Conservation (phyloP, 2,329 filamentous ascomycete genomes). For the Decorospora gaudefroyi region DNA sequence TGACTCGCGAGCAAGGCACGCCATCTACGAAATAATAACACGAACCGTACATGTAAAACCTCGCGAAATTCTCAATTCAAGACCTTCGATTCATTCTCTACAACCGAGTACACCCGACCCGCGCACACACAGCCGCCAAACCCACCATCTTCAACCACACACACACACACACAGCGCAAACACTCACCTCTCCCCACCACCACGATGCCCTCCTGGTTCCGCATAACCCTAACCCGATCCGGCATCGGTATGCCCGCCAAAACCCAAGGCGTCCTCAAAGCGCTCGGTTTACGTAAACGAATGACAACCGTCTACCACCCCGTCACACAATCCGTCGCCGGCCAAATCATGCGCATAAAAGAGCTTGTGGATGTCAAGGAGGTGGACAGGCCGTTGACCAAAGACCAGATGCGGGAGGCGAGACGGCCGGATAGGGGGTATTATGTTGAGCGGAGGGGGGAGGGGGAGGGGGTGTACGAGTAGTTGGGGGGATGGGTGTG, state of each 20-base stretch:
- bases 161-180: conserved; percentile 6
- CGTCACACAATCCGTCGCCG: conserved; percentile 77
- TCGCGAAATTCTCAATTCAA: too few species aligned
- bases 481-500: background rate
- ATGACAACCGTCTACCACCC: conserved; percentile 89
- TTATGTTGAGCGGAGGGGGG: conserved; percentile 67
- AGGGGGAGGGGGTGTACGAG: conserved; percentile 25
- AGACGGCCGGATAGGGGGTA: conserved; percentile 80
- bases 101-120: too few species aligned
- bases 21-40: too few species aligned
- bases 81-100: background rate
- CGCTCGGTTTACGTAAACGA: conserved; percentile 83
- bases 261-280: conserved; percentile 77
- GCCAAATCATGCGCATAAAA: conserved; percentile 93
- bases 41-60: conserved; percentile 6
- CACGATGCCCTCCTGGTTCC: conserved; percentile 81
- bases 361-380: conserved; percentile 84
- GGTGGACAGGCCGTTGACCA: conserved; percentile 67
- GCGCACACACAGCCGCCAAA: background rate
- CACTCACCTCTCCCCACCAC: too few species aligned
- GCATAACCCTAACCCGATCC: conserved; percentile 86
- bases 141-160: conserved; percentile 1
- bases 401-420: conserved; percentile 69
- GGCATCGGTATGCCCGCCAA: conserved; percentile 82
- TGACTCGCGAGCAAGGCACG: conserved; percentile 2